Conservation (phyloP, 2,329 filamentous ascomycete genomes). For the Phoma sp. region DNA sequence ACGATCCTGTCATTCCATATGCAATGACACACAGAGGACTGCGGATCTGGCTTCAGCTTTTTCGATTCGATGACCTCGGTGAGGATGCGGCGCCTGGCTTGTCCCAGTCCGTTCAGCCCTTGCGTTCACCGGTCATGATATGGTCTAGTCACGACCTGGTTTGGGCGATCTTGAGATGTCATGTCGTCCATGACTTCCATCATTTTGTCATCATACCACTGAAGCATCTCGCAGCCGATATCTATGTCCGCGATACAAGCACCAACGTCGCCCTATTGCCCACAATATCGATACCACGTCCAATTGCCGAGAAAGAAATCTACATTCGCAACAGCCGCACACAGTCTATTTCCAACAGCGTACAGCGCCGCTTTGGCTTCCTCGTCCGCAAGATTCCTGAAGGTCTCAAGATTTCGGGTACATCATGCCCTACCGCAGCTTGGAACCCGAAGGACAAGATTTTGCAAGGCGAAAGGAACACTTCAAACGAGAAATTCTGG, state of each 20-base stretch:
- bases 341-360: constrained; percentile 4
- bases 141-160: constrained; percentile 9
- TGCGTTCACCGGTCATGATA: constrained; percentile 17
- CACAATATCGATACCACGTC: neutral
- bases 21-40: constrained; percentile 23
- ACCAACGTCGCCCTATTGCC: constrained; percentile 11
- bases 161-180: constrained; percentile 17
- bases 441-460: constrained; percentile 20
- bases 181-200: constrained; percentile 16
- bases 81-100: neutral
- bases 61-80: neutral
- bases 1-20: constrained; percentile 15
- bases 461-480: constrained; percentile 8
- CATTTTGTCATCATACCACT: constrained; percentile 20
- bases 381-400: constrained; percentile 12
- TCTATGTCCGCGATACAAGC: constrained; percentile 15
- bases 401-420: neutral
- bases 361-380: constrained; percentile 17
- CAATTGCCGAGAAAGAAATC: constrained; percentile 4
- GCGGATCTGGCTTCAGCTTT: constrained; percentile 15
- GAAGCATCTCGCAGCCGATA: constrained; percentile 6
- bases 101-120: neutral
- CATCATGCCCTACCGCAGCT: neutral
- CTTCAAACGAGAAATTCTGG: constrained; percentile 1
- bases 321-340: constrained; percentile 22